phyloP scores from a whole-genome alignment of 2,329 filamentous ascomycete genomes.

The Huntiella abstrusa region DNA sequence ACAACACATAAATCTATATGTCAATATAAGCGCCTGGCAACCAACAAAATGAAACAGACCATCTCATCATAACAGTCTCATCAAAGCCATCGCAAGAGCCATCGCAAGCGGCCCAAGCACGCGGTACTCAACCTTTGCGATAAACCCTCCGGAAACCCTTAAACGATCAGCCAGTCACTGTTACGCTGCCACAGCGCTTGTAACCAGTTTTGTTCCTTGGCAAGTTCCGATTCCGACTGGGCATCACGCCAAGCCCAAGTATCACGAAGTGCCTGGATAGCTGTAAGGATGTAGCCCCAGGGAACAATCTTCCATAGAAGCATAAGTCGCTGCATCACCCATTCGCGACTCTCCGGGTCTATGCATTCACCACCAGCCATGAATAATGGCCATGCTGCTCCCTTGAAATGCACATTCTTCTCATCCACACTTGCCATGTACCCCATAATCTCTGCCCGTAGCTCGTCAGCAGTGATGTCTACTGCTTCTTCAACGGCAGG shows the following conservation, averaged over 20 bases:
- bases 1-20: too few relatives aligned
- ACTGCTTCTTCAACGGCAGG: slow-evolving; percentile 21
- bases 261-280: slow-evolving; percentile 28
- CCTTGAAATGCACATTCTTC: slow-evolving; percentile 35
- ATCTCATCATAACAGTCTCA: too few relatives aligned
- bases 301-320: slow-evolving; percentile 27
- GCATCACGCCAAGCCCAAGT: slow-evolving; percentile 28
- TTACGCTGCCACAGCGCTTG: slow-evolving; percentile 24
- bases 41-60: too few relatives aligned
- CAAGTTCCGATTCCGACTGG: slow-evolving; percentile 8
- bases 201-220: slow-evolving; percentile 21
- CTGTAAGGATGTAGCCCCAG: slow-evolving; percentile 32
- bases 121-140: not conserved
- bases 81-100: too few relatives aligned
- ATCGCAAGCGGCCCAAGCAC: not conserved
- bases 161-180: slow-evolving; percentile 29
- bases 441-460: slow-evolving; percentile 31
- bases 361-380: slow-evolving; percentile 36
- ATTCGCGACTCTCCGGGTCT: slow-evolving; percentile 26
- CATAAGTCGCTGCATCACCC: slow-evolving; percentile 30
- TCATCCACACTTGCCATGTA: slow-evolving; percentile 30
- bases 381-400: slow-evolving; percentile 40
- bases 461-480: slow-evolving; percentile 23
- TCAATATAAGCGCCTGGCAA: too few relatives aligned
- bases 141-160: slow-evolving; percentile 2